These are phyloP conservation scores for Raffaelea deltoideospora DNA, from an alignment of 2,329 filamentous ascomycete genomes.

Conservation along the genomic window DNA sequence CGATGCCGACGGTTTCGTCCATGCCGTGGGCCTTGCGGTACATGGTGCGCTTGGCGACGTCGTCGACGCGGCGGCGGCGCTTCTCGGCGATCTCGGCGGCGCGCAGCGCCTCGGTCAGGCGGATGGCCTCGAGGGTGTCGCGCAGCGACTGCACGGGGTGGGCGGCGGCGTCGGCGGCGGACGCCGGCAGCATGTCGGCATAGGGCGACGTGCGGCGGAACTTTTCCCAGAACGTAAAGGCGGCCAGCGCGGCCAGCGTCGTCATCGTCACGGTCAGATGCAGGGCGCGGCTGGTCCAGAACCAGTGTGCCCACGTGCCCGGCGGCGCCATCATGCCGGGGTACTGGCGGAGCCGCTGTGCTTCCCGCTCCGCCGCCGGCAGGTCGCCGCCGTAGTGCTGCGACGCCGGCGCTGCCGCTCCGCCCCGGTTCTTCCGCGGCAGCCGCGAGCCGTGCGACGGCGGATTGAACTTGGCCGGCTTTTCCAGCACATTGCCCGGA, in stretches of 20 bases:
- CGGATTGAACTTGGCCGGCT: conserved; percentile 80
- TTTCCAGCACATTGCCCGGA: conserved; percentile 49
- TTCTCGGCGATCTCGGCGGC: conserved; percentile 54
- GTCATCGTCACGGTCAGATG: conserved; percentile 79
- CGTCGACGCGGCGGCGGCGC: conserved; percentile 60
- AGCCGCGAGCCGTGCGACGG: conserved; percentile 73
- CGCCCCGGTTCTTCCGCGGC: conserved; percentile 28
- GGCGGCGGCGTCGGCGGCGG: conserved; percentile 49
- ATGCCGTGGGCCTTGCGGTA: conserved; percentile 79
- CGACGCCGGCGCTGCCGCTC: conserved; percentile 26
- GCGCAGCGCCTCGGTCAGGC: conserved; percentile 60
- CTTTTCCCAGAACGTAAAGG: conserved; percentile 61
- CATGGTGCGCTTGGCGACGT: conserved; percentile 72
- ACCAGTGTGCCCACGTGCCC: conserved; percentile 71
- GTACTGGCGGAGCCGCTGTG: conserved; percentile 58
- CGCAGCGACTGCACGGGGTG: conserved; percentile 54
- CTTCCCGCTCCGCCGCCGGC: conserved; percentile 46
- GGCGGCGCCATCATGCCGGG: conserved; percentile 79
- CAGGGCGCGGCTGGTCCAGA: conserved; percentile 60
- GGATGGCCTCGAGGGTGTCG: conserved; percentile 56
- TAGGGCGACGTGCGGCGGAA: conserved; percentile 69
- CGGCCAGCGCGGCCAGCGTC: conserved; percentile 29
- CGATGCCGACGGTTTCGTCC: conserved; percentile 43
- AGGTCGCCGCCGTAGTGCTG: conserved; percentile 62
- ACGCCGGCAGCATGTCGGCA: conserved; percentile 59